Base-by-base conservation (phyloP, 2,329 filamentous ascomycete species). In the Triangularia verruculosa region DNA sequence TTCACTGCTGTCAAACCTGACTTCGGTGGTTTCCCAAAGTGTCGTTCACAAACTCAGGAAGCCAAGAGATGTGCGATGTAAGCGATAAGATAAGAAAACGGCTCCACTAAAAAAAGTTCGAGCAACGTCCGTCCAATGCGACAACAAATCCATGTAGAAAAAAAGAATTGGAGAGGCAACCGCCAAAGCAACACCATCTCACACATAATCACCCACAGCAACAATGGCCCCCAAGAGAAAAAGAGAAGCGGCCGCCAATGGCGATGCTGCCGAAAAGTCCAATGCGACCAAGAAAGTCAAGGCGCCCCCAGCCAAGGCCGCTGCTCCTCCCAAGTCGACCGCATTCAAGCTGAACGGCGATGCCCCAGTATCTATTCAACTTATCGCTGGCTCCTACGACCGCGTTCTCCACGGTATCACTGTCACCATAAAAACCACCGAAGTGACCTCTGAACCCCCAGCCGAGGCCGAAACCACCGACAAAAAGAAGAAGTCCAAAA, bases 331-430 rank as follows among this genome's bases (percentile, higher is more conserved):
- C 11, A 34, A 61, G 32, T 57, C 64, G 2, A 59, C 61, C 11
- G 57, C 51, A 25, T 65, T 67, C 64, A 69, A 66, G 70, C 53
- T 66, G 51, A 63, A 66, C 69, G 67, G 55, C 70, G 52, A 65
- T 69, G 25, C 65, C 64, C 54, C 70, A 75, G 52, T 77, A 69
- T 88, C 89, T n/a, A 82, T 98, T 64, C 95, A 98, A 76, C 89
- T 99, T 69, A 84, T 98, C 65, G 89, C 92, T 6, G 95, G 95
- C 56, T 97, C 93, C 60, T 99, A 99, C 78, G 95, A 99, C 74
- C 86, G 93, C 68, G 87, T 96, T 57, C 84, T 99, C 20, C 95
- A 99, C 76, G 95, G 95, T 65, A 83, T 97, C 71, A 92, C 90
- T 7, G 93, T 90, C n/a, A 86, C 86, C 1, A 80, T 83, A 24